Evolutionary conservation across 2,329 filamentous ascomycete genomes (phyloP).

Genomic region (Diplodia seriata): DNA sequence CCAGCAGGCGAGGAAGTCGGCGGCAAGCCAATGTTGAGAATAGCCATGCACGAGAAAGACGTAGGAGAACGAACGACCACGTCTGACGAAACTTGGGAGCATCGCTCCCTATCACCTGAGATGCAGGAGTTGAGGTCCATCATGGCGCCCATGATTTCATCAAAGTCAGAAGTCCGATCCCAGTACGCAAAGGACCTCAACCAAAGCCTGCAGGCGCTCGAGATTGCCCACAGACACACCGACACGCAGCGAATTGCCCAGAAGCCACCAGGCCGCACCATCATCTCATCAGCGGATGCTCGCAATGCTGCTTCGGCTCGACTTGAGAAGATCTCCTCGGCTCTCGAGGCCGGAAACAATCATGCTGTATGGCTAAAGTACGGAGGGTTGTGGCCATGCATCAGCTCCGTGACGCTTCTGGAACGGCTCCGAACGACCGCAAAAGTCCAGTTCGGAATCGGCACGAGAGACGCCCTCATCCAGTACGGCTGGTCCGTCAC

Average conservation of each 20-base stretch:
- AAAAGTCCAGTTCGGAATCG: constrained; percentile 41
- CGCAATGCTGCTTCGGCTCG: not conserved
- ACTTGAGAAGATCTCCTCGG: not conserved
- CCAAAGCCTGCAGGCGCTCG: constrained; percentile 6
- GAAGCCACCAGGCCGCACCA: not conserved
- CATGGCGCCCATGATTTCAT: not conserved
- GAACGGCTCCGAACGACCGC: constrained; percentile 55
- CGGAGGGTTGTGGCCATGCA: constrained; percentile 27
- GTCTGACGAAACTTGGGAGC: not conserved
- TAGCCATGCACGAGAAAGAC: not conserved
- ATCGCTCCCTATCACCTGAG: not conserved
- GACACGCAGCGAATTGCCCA: not conserved
- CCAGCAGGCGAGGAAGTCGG: not conserved
- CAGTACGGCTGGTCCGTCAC: constrained; percentile 55
- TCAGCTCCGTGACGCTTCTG: constrained; percentile 46
- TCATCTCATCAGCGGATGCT: not conserved
- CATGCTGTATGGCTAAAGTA: constrained; percentile 38
- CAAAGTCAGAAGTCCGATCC: constrained; percentile 3
- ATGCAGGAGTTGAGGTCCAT: not conserved
- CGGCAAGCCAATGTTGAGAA: not conserved
- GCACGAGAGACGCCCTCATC: constrained; percentile 53
- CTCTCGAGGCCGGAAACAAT: constrained; percentile 15
- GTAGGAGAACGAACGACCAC: not conserved
- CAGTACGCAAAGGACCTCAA: constrained; percentile 21
- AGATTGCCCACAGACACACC: not conserved